Conservation (phyloP, 257 asterid genomes). For the Pogostemon cablin region DNA sequence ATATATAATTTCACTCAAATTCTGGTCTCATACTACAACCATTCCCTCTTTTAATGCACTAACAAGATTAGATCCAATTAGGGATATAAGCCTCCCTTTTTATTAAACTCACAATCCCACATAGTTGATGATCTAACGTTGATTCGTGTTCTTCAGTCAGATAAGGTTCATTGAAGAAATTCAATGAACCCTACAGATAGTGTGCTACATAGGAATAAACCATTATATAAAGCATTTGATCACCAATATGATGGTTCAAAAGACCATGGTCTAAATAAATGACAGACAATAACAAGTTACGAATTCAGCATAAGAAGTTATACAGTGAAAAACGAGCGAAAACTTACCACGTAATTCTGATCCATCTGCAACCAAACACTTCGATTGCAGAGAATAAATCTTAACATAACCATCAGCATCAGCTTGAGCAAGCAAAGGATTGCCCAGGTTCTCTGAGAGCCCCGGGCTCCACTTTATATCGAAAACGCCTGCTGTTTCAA, state of each 20-base stretch:
- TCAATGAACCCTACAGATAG: constrained; percentile 9
- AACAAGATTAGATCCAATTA: background rate
- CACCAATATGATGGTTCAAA: background rate
- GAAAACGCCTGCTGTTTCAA: constrained; percentile 75
- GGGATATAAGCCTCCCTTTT: constrained; percentile 12
- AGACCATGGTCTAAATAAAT: background rate
- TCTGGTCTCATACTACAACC: constrained; percentile 5
- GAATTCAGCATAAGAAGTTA: background rate
- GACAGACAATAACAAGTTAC: background rate
- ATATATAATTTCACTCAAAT: background rate
- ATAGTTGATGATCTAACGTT: constrained; percentile 8
- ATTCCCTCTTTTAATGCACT: background rate
- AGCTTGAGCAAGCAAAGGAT: constrained; percentile 90
- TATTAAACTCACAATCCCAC: background rate
- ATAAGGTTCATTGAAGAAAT: background rate
- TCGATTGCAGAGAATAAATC: constrained; percentile 53
- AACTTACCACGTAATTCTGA: constrained; percentile 46
- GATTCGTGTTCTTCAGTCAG: background rate
- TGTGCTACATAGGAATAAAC: background rate
- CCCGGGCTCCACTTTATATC: constrained; percentile 87
- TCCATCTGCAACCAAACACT: constrained; percentile 32
- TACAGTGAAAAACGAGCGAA: background rate
- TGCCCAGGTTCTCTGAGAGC: constrained; percentile 24
- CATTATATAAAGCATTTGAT: background rate
- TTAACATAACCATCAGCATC: constrained; percentile 87